Evolutionary conservation across 2,329 filamentous ascomycete genomes (phyloP).

Genomic region (Fusarium nurragi): DNA sequence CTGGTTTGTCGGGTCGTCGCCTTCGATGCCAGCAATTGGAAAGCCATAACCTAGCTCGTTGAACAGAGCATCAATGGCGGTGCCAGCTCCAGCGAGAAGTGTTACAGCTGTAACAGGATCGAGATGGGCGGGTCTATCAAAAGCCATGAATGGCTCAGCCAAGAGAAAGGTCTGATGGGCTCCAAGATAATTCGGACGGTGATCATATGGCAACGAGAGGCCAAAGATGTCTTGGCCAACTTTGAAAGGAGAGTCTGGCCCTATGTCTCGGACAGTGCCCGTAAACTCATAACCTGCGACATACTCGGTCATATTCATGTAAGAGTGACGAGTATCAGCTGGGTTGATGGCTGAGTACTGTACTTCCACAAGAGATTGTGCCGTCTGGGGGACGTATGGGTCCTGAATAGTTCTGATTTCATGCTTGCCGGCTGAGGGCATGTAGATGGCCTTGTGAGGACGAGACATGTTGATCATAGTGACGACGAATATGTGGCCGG

Average conservation of each 20-base stretch:
- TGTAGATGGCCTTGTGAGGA: conserved; percentile 12
- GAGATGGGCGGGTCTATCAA: background rate
- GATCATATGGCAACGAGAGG: conserved; percentile 6
- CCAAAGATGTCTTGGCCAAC: conserved; percentile 16
- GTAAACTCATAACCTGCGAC: conserved; percentile 23
- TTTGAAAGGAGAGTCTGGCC: conserved; percentile 8
- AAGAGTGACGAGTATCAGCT: conserved; percentile 25
- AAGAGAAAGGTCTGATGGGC: conserved; percentile 26
- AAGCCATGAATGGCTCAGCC: conserved; percentile 9
- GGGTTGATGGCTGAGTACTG: conserved; percentile 30
- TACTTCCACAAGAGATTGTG: conserved; percentile 23
- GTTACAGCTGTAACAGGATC: conserved; percentile 1
- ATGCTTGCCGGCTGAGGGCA: background rate
- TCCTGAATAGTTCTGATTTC: background rate
- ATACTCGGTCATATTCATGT: conserved; percentile 2
- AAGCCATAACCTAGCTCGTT: conserved; percentile 1
- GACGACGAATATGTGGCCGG: too few relatives aligned
- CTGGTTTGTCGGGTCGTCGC: background rate
- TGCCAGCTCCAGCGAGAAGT: background rate
- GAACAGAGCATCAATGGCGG: background rate
- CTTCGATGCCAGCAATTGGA: background rate
- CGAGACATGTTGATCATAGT: background rate
- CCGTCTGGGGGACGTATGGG: background rate
- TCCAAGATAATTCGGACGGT: conserved; percentile 11
- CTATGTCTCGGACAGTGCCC: background rate